phyloP scores from a whole-genome alignment of 1,284 basidiomycete species.

The Ustilago crameri region DNA sequence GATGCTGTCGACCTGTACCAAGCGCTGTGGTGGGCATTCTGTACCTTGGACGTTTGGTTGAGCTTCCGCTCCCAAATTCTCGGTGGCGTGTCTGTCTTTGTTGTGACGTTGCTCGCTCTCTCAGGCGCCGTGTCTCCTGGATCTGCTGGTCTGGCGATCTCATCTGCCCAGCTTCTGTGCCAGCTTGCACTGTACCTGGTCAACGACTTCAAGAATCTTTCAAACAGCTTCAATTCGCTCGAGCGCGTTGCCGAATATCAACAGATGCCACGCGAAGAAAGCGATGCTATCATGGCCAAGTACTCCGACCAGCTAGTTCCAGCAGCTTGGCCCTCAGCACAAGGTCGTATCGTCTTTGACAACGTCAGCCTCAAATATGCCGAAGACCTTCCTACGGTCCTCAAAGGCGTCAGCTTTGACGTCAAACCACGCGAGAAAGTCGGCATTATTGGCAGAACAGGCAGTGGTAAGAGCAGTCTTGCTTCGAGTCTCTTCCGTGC shows the following conservation, averaged over 20 bases:
- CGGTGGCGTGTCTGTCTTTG: constrained; percentile 52
- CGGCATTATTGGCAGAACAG: constrained; percentile 72
- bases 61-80: constrained; percentile 55
- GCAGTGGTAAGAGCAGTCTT: constrained; percentile 59
- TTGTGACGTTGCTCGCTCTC: constrained; percentile 75
- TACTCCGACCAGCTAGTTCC: constrained; percentile 37
- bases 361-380: constrained; percentile 83
- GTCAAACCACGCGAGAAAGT: constrained; percentile 78
- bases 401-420: constrained; percentile 80
- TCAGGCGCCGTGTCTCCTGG: constrained; percentile 78
- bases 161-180: constrained; percentile 68
- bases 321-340: constrained; percentile 71
- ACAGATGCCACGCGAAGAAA: constrained; percentile 83
- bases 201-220: constrained; percentile 54
- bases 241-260: constrained; percentile 90
- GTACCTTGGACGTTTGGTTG: constrained; percentile 64
- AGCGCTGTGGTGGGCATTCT: constrained; percentile 61
- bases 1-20: constrained; percentile 50
- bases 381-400: constrained; percentile 82
- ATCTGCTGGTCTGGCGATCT: constrained; percentile 84
- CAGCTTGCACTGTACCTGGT: constrained; percentile 53
- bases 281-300: constrained; percentile 8
- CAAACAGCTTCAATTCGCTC: constrained; percentile 75
- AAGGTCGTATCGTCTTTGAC: constrained; percentile 74
- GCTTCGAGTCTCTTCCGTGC: constrained; percentile 36